phyloP scores from a whole-genome alignment of 805 yeast species.

The Wickerhamiella brachini region DNA sequence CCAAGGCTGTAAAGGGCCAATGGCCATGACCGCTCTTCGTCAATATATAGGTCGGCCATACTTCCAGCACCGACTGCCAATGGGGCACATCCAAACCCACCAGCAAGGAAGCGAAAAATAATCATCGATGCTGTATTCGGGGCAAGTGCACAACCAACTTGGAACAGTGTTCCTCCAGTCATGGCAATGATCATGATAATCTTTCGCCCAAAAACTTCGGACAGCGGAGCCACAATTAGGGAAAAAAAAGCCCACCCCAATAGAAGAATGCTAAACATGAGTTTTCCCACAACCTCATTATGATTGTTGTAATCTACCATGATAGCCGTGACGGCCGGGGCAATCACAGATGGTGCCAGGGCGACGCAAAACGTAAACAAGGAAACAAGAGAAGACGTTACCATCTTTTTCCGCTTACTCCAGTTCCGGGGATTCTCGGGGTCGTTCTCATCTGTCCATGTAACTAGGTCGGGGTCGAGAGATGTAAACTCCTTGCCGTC shows the following conservation, averaged over 20 bases:
- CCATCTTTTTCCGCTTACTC: slow-evolving; percentile 30
- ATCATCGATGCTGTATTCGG: slow-evolving; percentile 41
- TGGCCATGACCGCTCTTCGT: slow-evolving; percentile 38
- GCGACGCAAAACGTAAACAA: slow-evolving; percentile 47
- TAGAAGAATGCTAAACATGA: slow-evolving; percentile 50
- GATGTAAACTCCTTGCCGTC: slow-evolving; percentile 41
- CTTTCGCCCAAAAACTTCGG: slow-evolving; percentile 52
- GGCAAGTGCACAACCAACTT: slow-evolving; percentile 48
- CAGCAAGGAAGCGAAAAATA: slow-evolving; percentile 48
- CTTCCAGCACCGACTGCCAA: slow-evolving; percentile 58
- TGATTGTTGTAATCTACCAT: slow-evolving; percentile 32
- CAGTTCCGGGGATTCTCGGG: slow-evolving; percentile 58
- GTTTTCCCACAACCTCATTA: slow-evolving; percentile 31
- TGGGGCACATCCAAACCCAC: slow-evolving; percentile 53
- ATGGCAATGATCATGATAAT: slow-evolving; percentile 40
- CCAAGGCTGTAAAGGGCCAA: slow-evolving; percentile 46
- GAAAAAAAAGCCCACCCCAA: slow-evolving; percentile 62
- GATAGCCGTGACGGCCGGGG: slow-evolving; percentile 45
- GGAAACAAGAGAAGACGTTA: slow-evolving; percentile 35
- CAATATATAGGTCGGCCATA: slow-evolving; percentile 45
- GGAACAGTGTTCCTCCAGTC: slow-evolving; percentile 29
- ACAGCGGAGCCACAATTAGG: slow-evolving; percentile 48
- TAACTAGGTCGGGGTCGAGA: slow-evolving; percentile 51
- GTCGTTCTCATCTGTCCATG: slow-evolving; percentile 48
- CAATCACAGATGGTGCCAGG: slow-evolving; percentile 45